Evolutionary conservation across 2,329 filamentous ascomycete species (phyloP).

Genomic region (Colletotrichum sp.): DNA sequence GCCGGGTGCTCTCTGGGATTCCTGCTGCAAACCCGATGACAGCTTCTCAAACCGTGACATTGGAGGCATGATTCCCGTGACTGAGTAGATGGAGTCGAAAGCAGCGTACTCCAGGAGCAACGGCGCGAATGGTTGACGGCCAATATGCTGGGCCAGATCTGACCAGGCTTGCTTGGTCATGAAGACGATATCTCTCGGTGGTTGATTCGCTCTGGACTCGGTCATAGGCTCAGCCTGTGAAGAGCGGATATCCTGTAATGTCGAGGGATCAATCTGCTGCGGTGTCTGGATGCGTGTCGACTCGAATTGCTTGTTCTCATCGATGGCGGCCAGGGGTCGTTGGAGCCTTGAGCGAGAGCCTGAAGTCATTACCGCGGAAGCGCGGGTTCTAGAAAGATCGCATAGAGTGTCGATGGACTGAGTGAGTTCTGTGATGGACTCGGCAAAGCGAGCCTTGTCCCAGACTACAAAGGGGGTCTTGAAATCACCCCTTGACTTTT

Average conservation of each 20-base stretch:
- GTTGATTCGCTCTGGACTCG: constrained; percentile 25
- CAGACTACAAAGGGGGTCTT: constrained; percentile 65
- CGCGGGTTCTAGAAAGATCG: constrained; percentile 73
- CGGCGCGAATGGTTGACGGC: constrained; percentile 53
- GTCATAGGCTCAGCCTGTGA: constrained; percentile 39
- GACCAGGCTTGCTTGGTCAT: constrained; percentile 57
- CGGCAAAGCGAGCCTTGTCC: constrained; percentile 76
- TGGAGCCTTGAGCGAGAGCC: constrained; percentile 36
- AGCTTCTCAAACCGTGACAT: constrained; percentile 70
- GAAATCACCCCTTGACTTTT: constrained; percentile 46
- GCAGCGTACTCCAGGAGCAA: constrained; percentile 75
- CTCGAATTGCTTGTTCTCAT: constrained; percentile 59
- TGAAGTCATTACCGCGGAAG: constrained; percentile 43
- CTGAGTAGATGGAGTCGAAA: constrained; percentile 66
- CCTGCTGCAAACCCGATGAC: constrained; percentile 61
- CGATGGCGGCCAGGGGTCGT: constrained; percentile 40
- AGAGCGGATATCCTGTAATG: constrained; percentile 52
- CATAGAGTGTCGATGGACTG: constrained; percentile 81
- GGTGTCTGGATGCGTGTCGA: constrained; percentile 67
- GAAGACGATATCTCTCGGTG: constrained; percentile 51
- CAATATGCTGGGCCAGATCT: constrained; percentile 48
- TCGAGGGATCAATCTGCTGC: constrained; percentile 61
- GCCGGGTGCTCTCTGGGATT: constrained; percentile 53
- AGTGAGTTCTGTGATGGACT: constrained; percentile 76
- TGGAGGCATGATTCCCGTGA: constrained; percentile 67